phyloP scores from a whole-genome alignment of 805 yeast species.

The Scheffersomyces stipitis region DNA sequence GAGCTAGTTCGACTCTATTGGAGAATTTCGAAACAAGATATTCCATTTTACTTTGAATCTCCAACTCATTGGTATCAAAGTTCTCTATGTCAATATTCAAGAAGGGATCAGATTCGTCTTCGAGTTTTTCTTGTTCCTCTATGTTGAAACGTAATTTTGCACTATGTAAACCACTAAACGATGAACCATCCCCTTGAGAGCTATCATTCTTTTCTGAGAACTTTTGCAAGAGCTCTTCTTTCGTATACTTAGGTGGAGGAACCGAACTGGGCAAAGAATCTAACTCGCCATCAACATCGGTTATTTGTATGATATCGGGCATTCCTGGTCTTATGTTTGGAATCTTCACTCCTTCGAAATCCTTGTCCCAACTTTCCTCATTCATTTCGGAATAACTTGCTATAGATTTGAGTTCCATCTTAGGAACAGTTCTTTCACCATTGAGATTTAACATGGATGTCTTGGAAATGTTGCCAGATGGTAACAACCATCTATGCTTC shows the following conservation, averaged over 20 bases:
- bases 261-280: slow-evolving; percentile 1
- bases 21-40: slow-evolving; percentile 32
- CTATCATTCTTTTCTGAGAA: slow-evolving; percentile 26
- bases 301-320: slow-evolving; percentile 7
- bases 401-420: slow-evolving; percentile 18
- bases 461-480: slow-evolving; percentile 4
- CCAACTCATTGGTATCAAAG: slow-evolving; percentile 42
- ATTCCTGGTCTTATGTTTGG: slow-evolving; percentile 3
- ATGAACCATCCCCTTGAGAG: not conserved
- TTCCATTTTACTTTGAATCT: slow-evolving; percentile 41
- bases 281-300: slow-evolving; percentile 9
- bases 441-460: slow-evolving; percentile 1
- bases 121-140: slow-evolving; percentile 4
- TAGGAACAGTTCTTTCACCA: not conserved
- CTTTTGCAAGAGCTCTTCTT: slow-evolving; percentile 29
- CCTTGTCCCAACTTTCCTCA: slow-evolving; percentile 38
- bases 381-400: slow-evolving; percentile 25
- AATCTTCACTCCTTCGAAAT: slow-evolving; percentile 21
- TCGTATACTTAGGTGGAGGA: slow-evolving; percentile 12
- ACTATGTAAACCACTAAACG: not conserved
- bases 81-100: slow-evolving; percentile 35
- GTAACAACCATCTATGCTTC: slow-evolving; percentile 59
- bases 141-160: slow-evolving; percentile 1
- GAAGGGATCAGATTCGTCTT: slow-evolving; percentile 38
- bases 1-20: slow-evolving; percentile 28